Conservation (phyloP, 78 protist genomes). For the Chrysochromulina tobinii region DNA sequence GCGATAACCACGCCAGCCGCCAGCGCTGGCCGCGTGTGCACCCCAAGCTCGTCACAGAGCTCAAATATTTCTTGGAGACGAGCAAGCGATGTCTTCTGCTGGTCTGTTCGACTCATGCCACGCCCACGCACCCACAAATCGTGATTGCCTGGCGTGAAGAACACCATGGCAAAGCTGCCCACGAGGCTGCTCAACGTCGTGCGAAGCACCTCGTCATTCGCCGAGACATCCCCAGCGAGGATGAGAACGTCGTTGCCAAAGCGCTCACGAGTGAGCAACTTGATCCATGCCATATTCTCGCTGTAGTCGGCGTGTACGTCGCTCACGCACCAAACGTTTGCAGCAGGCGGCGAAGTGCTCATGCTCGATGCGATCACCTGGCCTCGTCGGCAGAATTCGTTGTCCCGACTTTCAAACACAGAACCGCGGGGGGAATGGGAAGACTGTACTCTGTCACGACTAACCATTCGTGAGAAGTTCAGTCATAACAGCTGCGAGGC, state of each 20-base stretch:
- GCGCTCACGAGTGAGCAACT: neutral
- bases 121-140: neutral
- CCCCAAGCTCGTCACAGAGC: neutral
- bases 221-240: neutral
- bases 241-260: neutral
- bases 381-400: too few relatives aligned
- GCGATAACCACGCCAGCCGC: neutral
- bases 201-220: neutral
- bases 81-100: neutral
- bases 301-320: neutral
- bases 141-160: conserved; percentile 28
- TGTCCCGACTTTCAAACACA: too few relatives aligned
- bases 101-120: too few relatives aligned
- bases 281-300: neutral
- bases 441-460: too few relatives aligned
- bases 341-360: too few relatives aligned
- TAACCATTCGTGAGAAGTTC: too few relatives aligned
- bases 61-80: neutral
- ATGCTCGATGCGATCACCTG: too few relatives aligned
- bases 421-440: too few relatives aligned
- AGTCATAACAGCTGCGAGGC: too few relatives aligned
- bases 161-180: neutral
- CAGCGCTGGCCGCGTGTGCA: neutral
- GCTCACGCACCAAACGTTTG: neutral
- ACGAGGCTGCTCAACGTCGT: neutral